Evolutionary conservation across 306 rosid genomes (phyloP), one percentile per base, ranked within the genome.

Genomic region (Prosopis cineraria): DNA sequence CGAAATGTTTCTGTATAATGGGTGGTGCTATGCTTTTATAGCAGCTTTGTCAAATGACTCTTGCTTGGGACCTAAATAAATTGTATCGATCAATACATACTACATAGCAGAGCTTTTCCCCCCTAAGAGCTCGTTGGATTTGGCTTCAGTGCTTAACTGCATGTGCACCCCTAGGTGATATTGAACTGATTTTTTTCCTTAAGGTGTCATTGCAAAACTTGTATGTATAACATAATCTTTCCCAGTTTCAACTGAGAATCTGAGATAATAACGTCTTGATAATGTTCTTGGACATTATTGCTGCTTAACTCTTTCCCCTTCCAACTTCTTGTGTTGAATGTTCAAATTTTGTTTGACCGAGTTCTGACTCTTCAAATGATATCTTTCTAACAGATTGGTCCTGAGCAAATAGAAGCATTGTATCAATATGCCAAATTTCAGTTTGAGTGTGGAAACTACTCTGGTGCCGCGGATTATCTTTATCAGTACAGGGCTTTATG

Each of bases 391-490:
- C 93, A 94, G 97, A 94, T 94, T 60, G 98, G 97, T 65, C 84
- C 95, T 16, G 89, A 87, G 10, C 97, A 92, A 65, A 94, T 94
- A 29, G 98, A 94, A 78, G 98, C 97, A 0, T 68, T 94, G 17
- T 94, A 94, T 85, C 97, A 94, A 68, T 94, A 89, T 86, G 97
- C 98, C 39, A 94, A 94, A 27, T 94, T 94, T 81, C 98, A 94
- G 77, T 94, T 94, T 68, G 97, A 94, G 81, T 92, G 98, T 68
- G 98, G 98, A 16, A 94, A 94, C 91, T 94, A 92, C 84, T 94
- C 98, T 70, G 98, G 98, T 34, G 98, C 97, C 70, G 97, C 98
- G 36, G 98, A 94, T 50, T 94, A 92, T 90, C 93, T 92, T 50
- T 90, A 90, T 79, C 98, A 92, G 90, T 94, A 92, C 80, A 87